Evolutionary conservation across 1,284 basidiomycete species (phyloP).

Genomic region (Farysia itapuensis): DNA sequence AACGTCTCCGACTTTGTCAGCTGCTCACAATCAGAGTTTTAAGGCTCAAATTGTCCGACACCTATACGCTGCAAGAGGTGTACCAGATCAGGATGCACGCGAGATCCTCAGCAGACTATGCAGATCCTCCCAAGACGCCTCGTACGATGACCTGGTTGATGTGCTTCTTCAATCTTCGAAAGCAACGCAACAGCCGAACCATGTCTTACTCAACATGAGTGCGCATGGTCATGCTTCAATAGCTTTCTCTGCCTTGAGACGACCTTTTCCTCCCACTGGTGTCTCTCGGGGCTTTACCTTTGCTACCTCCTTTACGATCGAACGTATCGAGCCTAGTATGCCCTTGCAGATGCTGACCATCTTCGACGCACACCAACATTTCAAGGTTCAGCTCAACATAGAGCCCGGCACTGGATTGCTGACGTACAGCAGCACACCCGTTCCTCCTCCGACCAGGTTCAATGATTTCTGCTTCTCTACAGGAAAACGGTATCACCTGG

Average conservation of each 20-base stretch:
- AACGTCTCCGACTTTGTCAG: too few relatives aligned
- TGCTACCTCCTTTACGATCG: constrained; percentile 32
- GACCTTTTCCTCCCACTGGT: constrained; percentile 41
- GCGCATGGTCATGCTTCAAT: constrained; percentile 35
- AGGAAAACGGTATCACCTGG: constrained; percentile 33
- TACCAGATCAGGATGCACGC: constrained; percentile 30
- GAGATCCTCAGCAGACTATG: constrained; percentile 18
- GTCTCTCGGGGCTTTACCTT: constrained; percentile 41
- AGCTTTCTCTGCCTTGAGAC: constrained; percentile 35
- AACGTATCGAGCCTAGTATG: constrained; percentile 32
- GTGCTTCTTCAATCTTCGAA: constrained; percentile 31
- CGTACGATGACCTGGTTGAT: constrained; percentile 17
- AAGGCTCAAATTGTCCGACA: constrained; percentile 5
- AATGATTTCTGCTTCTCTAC: constrained; percentile 16
- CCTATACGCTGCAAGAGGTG: constrained; percentile 22
- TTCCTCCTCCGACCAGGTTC: constrained; percentile 20
- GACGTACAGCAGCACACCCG: constrained; percentile 19
- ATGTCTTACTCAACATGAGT: constrained; percentile 27
- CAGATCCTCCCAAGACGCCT: too few relatives aligned
- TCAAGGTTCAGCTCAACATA: constrained; percentile 30
- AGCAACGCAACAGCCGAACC: constrained; percentile 31
- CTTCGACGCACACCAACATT: constrained; percentile 34
- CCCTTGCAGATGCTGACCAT: constrained; percentile 42
- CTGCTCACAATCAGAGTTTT: too few relatives aligned
- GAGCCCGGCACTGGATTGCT: constrained; percentile 36